Evolutionary conservation across 371 early-diverging fungal species (phyloP), one percentile per base, ranked within the genome.

Genomic region (Saksenaea oblongispora): DNA sequence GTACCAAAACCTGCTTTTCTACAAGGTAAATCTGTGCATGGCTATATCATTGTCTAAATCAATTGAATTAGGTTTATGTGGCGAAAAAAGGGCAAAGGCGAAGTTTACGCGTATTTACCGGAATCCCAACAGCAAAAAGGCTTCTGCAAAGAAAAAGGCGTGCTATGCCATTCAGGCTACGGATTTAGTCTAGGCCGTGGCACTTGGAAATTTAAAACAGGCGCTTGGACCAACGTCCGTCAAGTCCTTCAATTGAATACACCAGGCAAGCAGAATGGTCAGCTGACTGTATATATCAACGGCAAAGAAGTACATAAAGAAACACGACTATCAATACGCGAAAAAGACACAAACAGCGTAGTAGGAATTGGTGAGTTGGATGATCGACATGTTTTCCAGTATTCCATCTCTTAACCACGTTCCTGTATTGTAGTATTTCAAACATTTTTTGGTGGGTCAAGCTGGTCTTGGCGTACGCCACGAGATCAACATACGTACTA

Each of bases 121-220:
- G 73, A 79, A 35, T 67, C 67, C 14, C 61, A 62, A 5, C 88
- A 89, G 64, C 66, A 70, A 22, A 47, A 68, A 5, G 61, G 64
- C 26, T 65, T 87, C 34, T 83, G 89, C 61, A 62, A 70, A 8
- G 71, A 72, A 17, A 72, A 73, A 24, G 72, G 66, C 0, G 75
- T 82, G 44, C 72, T 84, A 55, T 89, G 89, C 71, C 85, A 87
- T 53, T 71, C 82, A 8, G 71, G 66, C 24, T 87, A 86, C 67
- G 89, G 91, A 7, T 81, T 71, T 59, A 89, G 89, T 26, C 67
- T 90, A 31, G 89, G 86, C 17, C 85, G 88, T 7, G 87, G 88
- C 1, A 59, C 66, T 10, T 87, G 84, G 69, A 62, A 59, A 13
- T 89, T 86, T 68, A 63, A 63, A 31, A 72, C 79, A 2, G 88